Percentiles rank a stretch among this genome's conserved stretches.
These are phyloP conservation scores for Kluyveromyces wickerhamii DNA, from an alignment of 805 yeast species.

Conservation along the genomic window DNA sequence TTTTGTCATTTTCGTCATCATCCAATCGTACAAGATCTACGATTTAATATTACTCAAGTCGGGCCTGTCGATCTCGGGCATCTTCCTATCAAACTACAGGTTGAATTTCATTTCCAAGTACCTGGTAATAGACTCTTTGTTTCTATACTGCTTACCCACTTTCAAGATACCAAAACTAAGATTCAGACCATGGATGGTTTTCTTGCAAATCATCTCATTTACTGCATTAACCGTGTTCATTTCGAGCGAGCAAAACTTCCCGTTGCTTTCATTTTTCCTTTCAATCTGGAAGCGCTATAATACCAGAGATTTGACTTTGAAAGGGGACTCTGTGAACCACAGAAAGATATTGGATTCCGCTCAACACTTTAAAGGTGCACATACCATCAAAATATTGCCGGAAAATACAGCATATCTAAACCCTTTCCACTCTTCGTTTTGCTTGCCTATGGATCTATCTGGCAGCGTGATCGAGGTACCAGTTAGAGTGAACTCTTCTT, in stretches of 20 bases:
- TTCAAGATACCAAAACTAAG: conserved; percentile 69
- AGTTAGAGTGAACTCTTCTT: conserved; percentile 70
- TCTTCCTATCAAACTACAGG: conserved; percentile 38
- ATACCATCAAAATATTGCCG: conserved; percentile 80
- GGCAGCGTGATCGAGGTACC: conserved; percentile 45
- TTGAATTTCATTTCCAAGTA: conserved; percentile 63
- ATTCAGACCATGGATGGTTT: conserved; percentile 50
- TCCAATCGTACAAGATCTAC: conserved; percentile 84
- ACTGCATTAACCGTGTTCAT: conserved; percentile 46
- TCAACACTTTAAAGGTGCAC: conserved; percentile 72
- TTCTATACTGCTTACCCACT: conserved; percentile 62
- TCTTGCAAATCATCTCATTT: conserved; percentile 39
- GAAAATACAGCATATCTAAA: conserved; percentile 82
- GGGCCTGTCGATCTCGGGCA: conserved; percentile 28
- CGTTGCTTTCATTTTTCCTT: conserved; percentile 34
- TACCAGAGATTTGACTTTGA: conserved; percentile 43
- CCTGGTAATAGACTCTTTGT: conserved; percentile 61
- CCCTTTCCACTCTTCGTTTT: conserved; percentile 60
- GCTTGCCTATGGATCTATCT: conserved; percentile 39
- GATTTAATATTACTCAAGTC: conserved; percentile 57
- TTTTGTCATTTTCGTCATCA: conserved; percentile 54
- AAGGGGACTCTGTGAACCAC: conserved; percentile 38
- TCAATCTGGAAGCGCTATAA: conserved; percentile 39
- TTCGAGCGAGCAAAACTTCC: conserved; percentile 42
- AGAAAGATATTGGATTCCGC: conserved; percentile 22